phyloP scores from a whole-genome alignment of 306 rosid genomes.

The Trichosanthes cucumerina region DNA sequence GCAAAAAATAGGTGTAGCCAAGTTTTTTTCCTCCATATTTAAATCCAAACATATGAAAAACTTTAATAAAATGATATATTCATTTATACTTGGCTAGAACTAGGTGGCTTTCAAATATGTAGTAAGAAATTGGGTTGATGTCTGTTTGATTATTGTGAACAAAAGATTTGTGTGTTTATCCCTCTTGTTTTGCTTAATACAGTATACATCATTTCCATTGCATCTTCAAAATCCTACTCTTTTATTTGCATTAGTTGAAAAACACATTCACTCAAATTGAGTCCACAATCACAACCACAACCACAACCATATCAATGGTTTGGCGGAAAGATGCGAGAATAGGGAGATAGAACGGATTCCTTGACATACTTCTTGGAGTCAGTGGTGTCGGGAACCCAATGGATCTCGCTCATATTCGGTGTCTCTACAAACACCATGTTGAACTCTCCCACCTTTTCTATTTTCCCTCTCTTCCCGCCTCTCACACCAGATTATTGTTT shows the following conservation, averaged over 20 bases:
- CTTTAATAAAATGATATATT: too few relatives aligned
- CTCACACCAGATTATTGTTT: slow-evolving; percentile 39
- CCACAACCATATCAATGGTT: neutral
- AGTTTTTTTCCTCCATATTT: too few relatives aligned
- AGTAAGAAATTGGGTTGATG: too few relatives aligned
- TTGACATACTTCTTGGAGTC: slow-evolving; percentile 39
- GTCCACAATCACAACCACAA: too few relatives aligned
- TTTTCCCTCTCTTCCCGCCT: slow-evolving; percentile 72
- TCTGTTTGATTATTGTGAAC: neutral
- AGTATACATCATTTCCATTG: neutral
- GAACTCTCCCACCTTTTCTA: slow-evolving; percentile 61
- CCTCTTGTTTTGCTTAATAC: neutral
- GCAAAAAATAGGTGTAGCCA: too few relatives aligned
- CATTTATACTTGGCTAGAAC: too few relatives aligned
- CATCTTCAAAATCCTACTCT: neutral
- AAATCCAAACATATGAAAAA: too few relatives aligned
- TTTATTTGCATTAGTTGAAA: neutral
- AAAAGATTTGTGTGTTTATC: neutral
- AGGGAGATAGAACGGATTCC: slow-evolving; percentile 43
- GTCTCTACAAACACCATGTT: slow-evolving; percentile 61
- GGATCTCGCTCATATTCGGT: slow-evolving; percentile 83
- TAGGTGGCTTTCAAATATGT: too few relatives aligned
- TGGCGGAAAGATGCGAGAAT: slow-evolving; percentile 53
- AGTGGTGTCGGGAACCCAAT: slow-evolving; percentile 50
- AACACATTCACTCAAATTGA: neutral